Base-by-base conservation (phyloP, 495 filamentous ascomycete species). In the Penicillium flavigenum region DNA sequence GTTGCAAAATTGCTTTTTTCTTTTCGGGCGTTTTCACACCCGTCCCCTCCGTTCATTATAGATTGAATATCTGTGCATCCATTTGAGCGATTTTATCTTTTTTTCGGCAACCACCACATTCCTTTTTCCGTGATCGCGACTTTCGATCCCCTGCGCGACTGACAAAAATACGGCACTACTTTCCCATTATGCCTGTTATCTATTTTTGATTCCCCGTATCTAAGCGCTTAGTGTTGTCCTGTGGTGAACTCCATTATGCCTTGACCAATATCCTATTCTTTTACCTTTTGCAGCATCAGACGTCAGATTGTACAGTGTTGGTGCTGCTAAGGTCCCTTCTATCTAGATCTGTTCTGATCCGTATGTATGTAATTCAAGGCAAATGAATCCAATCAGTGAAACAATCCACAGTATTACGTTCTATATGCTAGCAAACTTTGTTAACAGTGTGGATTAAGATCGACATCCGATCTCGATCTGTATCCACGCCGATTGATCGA, bases 361-460 rank as follows among this genome's bases (percentile, higher is more conserved):
- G 29, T 63, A 65, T 65, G 50, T 66, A 66, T 69, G 66, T 69
- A 71, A 67, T 69, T 54, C 47, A 51, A 27, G 59, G 55, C 64
- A 52, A 51, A 52, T 52, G 36, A 22, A 52, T 29, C 3, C 22
- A 12, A 17, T 16, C 32, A 27, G 27, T 32, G 27, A 48, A 19
- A 20, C 29, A 10, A 8, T 47, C 14, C 24, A 12, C 24, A 46
- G 8, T 47, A 47, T 20, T 17, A 16, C 47, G 11, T 1, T 9
- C 7, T 29, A 31, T 20, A 39, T n/a, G 6, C 2, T 20, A 51
- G 6, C 26, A 34, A 34, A 50, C 29, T 36, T 11, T 38, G 14
- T 14, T 38, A 38, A 16, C 34, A 14, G 2, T n/a, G 12, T 24
- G 65, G 60, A 62, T 4, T n/a, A 54, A 27, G 44, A 55, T 55